Evolutionary conservation across 371 early-diverging fungal genomes (phyloP), one percentile per base, ranked within the genome.

Genomic region (Syncephalastrum monosporum): DNA sequence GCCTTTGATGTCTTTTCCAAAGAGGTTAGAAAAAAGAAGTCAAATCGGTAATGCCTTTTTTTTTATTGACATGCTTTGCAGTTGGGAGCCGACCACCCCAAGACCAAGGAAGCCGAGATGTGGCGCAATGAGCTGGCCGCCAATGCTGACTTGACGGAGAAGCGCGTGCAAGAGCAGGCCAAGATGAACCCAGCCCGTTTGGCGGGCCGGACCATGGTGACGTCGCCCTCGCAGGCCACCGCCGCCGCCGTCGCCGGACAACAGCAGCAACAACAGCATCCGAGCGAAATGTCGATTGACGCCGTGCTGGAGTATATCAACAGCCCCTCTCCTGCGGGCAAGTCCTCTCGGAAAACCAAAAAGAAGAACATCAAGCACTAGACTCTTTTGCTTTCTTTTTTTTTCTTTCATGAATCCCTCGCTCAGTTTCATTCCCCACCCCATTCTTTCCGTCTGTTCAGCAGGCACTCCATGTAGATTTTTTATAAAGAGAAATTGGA

Each of bases 21-120:
- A 41, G 72, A 77, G 74, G 80, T 84, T 72, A 55, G 50, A 33
- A 33, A 14, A 15, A 3, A 12, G 5, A 15, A 47, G 33, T 29
- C 33, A 29, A 17, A 29, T 15, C 10, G 42, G 15, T 8, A 23
- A 25, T 14, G 29, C n/a, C 33, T 16, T 47, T n/a, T 1, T 17
- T 43, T 42, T 49, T 49, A 10, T 42, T 49, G 7, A 46, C 15
- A 16, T 23, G 3, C 17, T 42, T 17, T 51, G 3, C 61, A 85
- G 76, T 77, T 83, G 55, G 94, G 93, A 17, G 82, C 81, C 12
- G 90, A 91, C 21, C 87, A 93, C 61, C 77, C 82, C 45, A 81
- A 85, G 24, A 90, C 91, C 38, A 82, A 84, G 65, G 89, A 91
- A 53, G 84, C 86, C 21, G 88, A 85, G 48, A 68, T 79, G 53